Evolutionary conservation across 768 basidiomycete genomes (phyloP).

Genomic region (Suillus cothurnatus): DNA sequence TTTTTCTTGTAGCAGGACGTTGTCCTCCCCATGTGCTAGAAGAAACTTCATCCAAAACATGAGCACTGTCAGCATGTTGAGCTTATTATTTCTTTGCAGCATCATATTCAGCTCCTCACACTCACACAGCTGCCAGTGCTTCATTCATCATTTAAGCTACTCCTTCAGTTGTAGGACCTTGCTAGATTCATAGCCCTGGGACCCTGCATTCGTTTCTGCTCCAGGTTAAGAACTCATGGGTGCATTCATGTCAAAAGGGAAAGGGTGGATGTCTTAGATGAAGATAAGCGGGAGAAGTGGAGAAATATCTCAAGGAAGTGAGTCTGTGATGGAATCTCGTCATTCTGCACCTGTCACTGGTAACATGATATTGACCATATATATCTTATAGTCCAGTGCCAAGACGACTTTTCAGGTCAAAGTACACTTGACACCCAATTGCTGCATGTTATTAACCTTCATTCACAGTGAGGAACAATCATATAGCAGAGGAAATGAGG

Average conservation of each 20-base stretch:
- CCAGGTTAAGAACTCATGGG: slow-evolving; percentile 54
- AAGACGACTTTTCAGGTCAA: slow-evolving; percentile 76
- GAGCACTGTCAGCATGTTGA: slow-evolving; percentile 6
- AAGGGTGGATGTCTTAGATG: slow-evolving; percentile 62
- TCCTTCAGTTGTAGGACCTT: background rate
- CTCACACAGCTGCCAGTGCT: slow-evolving; percentile 3
- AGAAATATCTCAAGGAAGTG: slow-evolving; percentile 79
- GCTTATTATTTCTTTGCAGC: background rate
- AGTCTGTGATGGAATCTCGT: slow-evolving; percentile 23
- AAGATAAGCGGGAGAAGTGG: slow-evolving; percentile 69
- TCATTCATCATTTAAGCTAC: slow-evolving; percentile 8
- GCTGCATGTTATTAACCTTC: background rate
- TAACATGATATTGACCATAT: slow-evolving; percentile 1
- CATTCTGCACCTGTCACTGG: slow-evolving; percentile 1
- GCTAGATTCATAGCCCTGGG: slow-evolving; percentile 20
- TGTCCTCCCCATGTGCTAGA: background rate
- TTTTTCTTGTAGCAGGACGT: background rate
- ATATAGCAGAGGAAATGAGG: slow-evolving; percentile 86
- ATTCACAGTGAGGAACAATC: slow-evolving; percentile 64
- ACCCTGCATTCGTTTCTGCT: slow-evolving; percentile 6
- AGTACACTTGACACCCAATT: slow-evolving; percentile 41
- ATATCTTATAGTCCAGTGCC: slow-evolving; percentile 61
- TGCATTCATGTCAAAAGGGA: slow-evolving; percentile 70
- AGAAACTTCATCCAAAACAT: background rate
- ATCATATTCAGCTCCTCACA: slow-evolving; percentile 4